These are phyloP conservation scores for Globisporangium canariense DNA, from an alignment of 352 stramenopile genomes.

Conservation along the genomic window DNA sequence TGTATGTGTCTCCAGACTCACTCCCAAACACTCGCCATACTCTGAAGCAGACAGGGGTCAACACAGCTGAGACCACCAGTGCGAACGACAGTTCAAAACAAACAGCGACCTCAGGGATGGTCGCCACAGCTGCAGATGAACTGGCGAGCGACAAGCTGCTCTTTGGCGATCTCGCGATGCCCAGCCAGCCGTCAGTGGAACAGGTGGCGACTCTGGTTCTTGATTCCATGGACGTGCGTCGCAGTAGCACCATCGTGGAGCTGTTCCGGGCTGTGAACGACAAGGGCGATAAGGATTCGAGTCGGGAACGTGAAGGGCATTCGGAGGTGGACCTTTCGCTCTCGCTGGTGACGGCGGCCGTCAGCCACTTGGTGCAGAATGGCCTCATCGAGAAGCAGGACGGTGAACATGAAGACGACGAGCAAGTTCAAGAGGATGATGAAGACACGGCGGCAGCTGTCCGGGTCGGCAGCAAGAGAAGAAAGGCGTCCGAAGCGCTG, in stretches of 20 bases:
- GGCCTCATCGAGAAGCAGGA: conserved; percentile 52
- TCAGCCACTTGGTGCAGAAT: conserved; percentile 47
- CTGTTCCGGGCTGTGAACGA: conserved; percentile 48
- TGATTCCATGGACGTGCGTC: conserved; percentile 54
- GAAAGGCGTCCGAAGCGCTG: conserved; percentile 16
- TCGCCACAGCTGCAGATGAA: not conserved
- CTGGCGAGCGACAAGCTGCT: not conserved
- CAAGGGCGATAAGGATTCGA: conserved; percentile 5
- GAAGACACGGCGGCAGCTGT: not conserved
- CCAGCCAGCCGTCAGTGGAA: conserved; percentile 31
- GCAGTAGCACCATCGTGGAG: conserved; percentile 49
- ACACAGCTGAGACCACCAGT: not conserved
- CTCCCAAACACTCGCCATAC: conserved; percentile 16
- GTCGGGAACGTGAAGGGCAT: not conserved
- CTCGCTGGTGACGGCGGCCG: conserved; percentile 47
- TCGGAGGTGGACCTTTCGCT: conserved; percentile 29
- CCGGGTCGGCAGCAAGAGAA: conserved; percentile 21
- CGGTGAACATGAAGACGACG: not conserved
- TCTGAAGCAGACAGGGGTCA: not conserved
- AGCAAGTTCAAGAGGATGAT: conserved; percentile 10
- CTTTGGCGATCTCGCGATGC: not conserved
- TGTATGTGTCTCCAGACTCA: conserved; percentile 64
- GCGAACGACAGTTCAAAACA: conserved; percentile 20
- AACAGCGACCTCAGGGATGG: conserved; percentile 13
- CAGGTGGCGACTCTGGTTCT: conserved; percentile 47